These are phyloP conservation scores for Dendryphion nanum DNA, from an alignment of 2,329 filamentous ascomycete genomes.

Conservation along the genomic window DNA sequence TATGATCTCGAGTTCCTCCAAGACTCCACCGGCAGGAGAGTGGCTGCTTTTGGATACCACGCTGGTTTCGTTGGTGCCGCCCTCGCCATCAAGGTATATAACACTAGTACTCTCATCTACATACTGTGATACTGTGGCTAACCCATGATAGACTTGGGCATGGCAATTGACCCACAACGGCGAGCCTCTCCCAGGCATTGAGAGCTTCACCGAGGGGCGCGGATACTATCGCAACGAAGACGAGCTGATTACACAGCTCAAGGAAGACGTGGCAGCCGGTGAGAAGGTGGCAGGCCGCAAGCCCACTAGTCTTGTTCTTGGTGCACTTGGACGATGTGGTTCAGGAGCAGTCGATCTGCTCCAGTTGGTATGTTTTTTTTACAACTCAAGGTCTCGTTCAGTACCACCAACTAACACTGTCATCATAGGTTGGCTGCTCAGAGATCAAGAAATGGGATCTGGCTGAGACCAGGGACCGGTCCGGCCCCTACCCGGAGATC, in stretches of 20 bases:
- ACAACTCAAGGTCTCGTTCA: too few species aligned
- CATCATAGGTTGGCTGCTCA: conserved; percentile 71
- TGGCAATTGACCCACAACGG: conserved; percentile 72
- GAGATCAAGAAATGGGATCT: conserved; percentile 75
- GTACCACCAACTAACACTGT: too few species aligned
- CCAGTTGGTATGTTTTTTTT: too few species aligned
- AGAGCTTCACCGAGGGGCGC: conserved; percentile 47
- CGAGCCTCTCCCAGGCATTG: conserved; percentile 64
- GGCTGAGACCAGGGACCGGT: conserved; percentile 64
- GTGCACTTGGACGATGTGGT: conserved; percentile 75
- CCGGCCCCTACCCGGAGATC: conserved; percentile 77
- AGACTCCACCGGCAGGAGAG: conserved; percentile 67
- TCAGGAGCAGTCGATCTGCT: conserved; percentile 80
- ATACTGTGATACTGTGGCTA: too few species aligned
- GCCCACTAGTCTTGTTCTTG: conserved; percentile 80
- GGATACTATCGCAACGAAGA: conserved; percentile 71
- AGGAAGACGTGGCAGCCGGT: conserved; percentile 66
- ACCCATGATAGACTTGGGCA: conserved; percentile 82
- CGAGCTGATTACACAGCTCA: conserved; percentile 70
- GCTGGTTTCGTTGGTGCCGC: conserved; percentile 49
- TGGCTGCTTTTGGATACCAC: conserved; percentile 66
- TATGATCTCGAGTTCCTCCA: conserved; percentile 86
- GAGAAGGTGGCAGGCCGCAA: conserved; percentile 64
- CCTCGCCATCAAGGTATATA: conserved; percentile 39
- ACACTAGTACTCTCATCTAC: background rate